These are phyloP conservation scores for Stenogyne calaminthoides DNA, from an alignment of 305 asterid species.

Conservation along the genomic window DNA sequence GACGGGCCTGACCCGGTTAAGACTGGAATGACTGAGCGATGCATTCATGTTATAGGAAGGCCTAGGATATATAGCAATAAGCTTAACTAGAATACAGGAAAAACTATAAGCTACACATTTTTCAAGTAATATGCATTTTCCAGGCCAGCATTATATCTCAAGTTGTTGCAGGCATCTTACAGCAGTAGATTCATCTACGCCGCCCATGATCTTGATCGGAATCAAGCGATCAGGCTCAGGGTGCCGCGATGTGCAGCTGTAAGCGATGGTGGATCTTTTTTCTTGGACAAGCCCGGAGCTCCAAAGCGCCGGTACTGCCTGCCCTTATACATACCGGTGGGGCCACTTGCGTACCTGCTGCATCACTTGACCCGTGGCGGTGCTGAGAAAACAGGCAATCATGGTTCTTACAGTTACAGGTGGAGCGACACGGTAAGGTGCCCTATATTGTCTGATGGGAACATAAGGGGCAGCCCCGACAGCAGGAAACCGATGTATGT, in stretches of 20 bases:
- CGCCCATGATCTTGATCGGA: constrained; percentile 28
- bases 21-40: background rate
- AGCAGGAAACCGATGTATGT: constrained; percentile 35
- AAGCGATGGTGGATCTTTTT: constrained; percentile 21
- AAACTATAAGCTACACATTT: background rate
- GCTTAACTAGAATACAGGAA: background rate
- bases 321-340: constrained; percentile 61
- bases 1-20: background rate
- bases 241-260: background rate
- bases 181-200: constrained; percentile 56
- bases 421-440: constrained; percentile 51
- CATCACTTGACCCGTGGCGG: constrained; percentile 46
- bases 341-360: constrained; percentile 40
- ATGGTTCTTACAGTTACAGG: constrained; percentile 60
- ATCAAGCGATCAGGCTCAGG: constrained; percentile 12
- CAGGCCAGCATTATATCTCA: constrained; percentile 41
- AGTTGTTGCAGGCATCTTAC: constrained; percentile 64
- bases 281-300: constrained; percentile 32
- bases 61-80: background rate
- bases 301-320: constrained; percentile 47
- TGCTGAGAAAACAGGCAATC: constrained; percentile 68
- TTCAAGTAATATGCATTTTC: background rate
- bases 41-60: background rate
- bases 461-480: constrained; percentile 42
- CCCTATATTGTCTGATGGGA: constrained; percentile 43